Evolutionary conservation across 352 stramenopile species (phyloP), one percentile per base, ranked within the genome.

Genomic region (Phytophthora macrochlamydospora): DNA sequence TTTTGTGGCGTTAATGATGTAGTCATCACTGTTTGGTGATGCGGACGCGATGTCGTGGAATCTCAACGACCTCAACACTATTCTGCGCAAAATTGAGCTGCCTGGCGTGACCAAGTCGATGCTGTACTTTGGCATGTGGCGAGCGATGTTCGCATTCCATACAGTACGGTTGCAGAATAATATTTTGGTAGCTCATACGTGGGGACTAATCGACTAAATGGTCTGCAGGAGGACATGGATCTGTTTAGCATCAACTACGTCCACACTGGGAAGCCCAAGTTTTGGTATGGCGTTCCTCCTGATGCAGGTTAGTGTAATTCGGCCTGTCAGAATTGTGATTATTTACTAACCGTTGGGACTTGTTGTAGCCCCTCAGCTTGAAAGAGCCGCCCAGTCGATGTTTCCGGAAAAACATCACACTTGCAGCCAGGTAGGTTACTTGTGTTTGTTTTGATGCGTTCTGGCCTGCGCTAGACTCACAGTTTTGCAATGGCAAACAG

Each of bases 51-150:
- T 81, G 35, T 89, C 87, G 32, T 97, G 91, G 91, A 97, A 97
- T 72, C 55, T 97, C 7, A 92, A 92, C 62, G 59, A 90, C 31
- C 81, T 97, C 40, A 81, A 97, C 50, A 96, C 88, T n/a, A 93
- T 97, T 57, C 72, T 97, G 52, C 75, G 75, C 7, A 81, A 71
- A 65, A 93, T 94, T 46, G 83, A 93, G 24, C 65, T 96, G 29
- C 87, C 89, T 4, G 93, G 93, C 18, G 87, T 98, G 56, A 98
- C 87, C 9, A 88, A 81, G 24, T 72, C 93, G 3, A 98, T 98
- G 93, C 78, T 98, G 31, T 98, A 98, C 70, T 96, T 97, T 68
- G 93, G 93, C 68, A 98, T 97, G 87, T 98, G 93, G 93, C 76
- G 90, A 11, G 88, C 92, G 59, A 97, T 98, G 85, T 98, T 98